Conservation (phyloP, 2,329 filamentous ascomycete species). For the Phialemoniopsis sp. region DNA sequence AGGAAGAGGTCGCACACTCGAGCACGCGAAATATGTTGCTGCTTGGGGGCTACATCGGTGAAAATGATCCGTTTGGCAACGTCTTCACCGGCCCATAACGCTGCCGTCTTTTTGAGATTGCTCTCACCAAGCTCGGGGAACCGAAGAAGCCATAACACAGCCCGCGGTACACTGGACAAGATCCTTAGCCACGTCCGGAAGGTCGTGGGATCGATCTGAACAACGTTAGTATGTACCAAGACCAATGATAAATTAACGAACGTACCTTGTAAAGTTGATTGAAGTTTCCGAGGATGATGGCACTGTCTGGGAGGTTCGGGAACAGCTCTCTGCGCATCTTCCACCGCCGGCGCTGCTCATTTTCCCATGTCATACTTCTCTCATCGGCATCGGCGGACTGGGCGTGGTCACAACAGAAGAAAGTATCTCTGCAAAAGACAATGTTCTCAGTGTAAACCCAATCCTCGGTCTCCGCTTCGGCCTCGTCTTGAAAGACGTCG, state of each 20-base stretch:
- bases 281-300: constrained; percentile 93
- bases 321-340: constrained; percentile 91
- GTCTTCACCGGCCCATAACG: constrained; percentile 76
- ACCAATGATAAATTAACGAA: constrained; percentile 3
- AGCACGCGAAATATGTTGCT: constrained; percentile 87
- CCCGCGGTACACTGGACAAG: constrained; percentile 76
- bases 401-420: constrained; percentile 96
- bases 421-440: constrained; percentile 89
- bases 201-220: constrained; percentile 90
- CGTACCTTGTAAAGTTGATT: constrained; percentile 96
- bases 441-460: constrained; percentile 99
- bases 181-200: constrained; percentile 96
- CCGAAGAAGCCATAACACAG: constrained; percentile 90
- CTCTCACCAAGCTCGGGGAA: constrained; percentile 91
- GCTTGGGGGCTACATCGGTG: constrained; percentile 94
- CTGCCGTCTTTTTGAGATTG: constrained; percentile 77
- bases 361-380: constrained; percentile 68
- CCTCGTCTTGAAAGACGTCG: constrained; percentile 64
- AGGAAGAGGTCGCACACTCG: constrained; percentile 92
- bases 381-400: constrained; percentile 78
- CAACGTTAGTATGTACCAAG: background rate
- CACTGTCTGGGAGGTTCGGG: constrained; percentile 73
- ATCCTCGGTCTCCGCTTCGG: constrained; percentile 63
- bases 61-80: constrained; percentile 88
- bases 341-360: constrained; percentile 81